These are phyloP conservation scores for Tylopilus plumbeoviolaceoides DNA, from an alignment of 768 basidiomycete species.

Conservation along the genomic window DNA sequence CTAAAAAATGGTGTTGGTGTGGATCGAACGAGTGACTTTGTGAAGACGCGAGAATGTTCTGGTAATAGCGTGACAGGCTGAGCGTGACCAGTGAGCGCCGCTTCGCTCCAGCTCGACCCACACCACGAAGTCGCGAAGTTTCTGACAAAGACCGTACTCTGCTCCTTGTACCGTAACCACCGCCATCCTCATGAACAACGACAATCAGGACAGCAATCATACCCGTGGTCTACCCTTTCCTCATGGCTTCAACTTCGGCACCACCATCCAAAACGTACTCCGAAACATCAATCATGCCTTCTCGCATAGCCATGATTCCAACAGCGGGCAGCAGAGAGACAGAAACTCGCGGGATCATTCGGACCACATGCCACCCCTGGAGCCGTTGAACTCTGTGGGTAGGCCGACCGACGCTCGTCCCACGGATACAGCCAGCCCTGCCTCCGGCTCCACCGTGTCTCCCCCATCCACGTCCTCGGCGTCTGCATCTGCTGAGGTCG, in stretches of 20 bases:
- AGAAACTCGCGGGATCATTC: not conserved
- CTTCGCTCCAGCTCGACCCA: not conserved
- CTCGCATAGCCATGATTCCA: constrained; percentile 1
- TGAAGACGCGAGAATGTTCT: constrained; percentile 26
- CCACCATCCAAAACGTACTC: constrained; percentile 28
- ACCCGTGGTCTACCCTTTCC: constrained; percentile 10
- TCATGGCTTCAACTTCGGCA: constrained; percentile 21
- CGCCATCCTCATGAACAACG: constrained; percentile 20
- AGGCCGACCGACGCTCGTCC: not conserved
- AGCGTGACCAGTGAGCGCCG: constrained; percentile 1
- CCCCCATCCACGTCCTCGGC: constrained; percentile 2
- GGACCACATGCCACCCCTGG: constrained; percentile 1
- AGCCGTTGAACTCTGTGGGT: constrained; percentile 1
- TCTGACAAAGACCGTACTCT: constrained; percentile 8
- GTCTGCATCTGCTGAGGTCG: constrained; percentile 2
- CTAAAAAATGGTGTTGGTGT: not conserved
- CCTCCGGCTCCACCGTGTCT: not conserved
- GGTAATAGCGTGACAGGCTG: constrained; percentile 21
- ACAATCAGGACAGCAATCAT: constrained; percentile 9
- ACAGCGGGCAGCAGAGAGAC: not conserved
- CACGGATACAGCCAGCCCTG: constrained; percentile 2
- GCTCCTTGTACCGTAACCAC: constrained; percentile 19
- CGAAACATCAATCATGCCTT: constrained; percentile 33
- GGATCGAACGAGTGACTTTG: constrained; percentile 14
- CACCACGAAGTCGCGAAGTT: not conserved